phyloP scores from a whole-genome alignment of 108 stramenopile genomes.

The Licmophora abbreviata region DNA sequence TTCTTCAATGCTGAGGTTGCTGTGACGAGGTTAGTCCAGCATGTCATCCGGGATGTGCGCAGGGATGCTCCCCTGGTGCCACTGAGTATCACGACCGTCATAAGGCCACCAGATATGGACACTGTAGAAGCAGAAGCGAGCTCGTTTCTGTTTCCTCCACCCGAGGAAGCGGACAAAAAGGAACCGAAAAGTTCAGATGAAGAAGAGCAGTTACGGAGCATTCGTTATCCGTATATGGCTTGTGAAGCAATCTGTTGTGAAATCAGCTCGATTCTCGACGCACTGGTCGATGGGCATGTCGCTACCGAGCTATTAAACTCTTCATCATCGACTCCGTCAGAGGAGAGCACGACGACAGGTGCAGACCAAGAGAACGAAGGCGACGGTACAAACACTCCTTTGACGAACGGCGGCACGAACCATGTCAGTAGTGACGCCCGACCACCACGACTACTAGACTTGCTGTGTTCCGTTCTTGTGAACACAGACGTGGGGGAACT shows the following conservation, averaged over 20 bases:
- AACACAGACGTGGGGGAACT: constrained; percentile 51
- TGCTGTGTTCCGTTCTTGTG: constrained; percentile 74
- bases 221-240: constrained; percentile 92
- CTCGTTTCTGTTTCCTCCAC: neutral
- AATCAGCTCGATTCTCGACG: constrained; percentile 66
- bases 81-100: neutral
- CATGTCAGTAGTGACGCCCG: no score
- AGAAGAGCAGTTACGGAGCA: neutral
- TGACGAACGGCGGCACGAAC: neutral
- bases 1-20: constrained; percentile 71
- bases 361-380: neutral
- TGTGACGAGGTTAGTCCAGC: constrained; percentile 69
- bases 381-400: no score
- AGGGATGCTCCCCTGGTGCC: neutral
- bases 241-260: constrained; percentile 96
- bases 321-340: neutral
- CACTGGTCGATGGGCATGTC: constrained; percentile 71
- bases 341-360: constrained; percentile 3
- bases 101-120: neutral
- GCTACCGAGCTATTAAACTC: constrained; percentile 8
- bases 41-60: no score
- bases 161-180: no score
- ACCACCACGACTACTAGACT: constrained; percentile 37
- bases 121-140: neutral
- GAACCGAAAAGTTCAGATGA: no score